These are phyloP conservation scores for Arabidopsis suecica DNA, from an alignment of 345 rosid species.

Conservation along the genomic window DNA sequence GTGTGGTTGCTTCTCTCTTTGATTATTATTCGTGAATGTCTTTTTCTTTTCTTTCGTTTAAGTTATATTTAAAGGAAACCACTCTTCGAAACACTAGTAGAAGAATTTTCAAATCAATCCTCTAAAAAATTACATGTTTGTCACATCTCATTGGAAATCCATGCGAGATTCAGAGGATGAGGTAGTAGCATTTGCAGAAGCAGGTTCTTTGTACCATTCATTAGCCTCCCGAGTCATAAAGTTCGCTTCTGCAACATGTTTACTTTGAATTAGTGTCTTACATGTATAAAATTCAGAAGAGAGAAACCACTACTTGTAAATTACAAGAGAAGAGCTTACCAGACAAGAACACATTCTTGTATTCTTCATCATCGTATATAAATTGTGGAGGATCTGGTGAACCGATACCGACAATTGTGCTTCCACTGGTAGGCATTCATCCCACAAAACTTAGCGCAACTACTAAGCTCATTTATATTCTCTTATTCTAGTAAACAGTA, in stretches of 20 bases:
- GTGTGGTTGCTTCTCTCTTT: constrained; percentile 48
- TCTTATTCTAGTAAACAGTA: constrained; percentile 14
- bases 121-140: not conserved
- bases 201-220: constrained; percentile 82
- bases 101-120: constrained; percentile 2
- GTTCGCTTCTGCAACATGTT: constrained; percentile 70
- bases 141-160: constrained; percentile 36
- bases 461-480: constrained; percentile 5
- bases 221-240: constrained; percentile 75
- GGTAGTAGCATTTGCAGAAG: constrained; percentile 50
- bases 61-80: constrained; percentile 2
- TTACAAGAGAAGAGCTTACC: constrained; percentile 53
- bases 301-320: not conserved
- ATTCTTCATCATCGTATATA: constrained; percentile 78
- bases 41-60: not conserved
- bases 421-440: constrained; percentile 65
- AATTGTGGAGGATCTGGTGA: constrained; percentile 95
- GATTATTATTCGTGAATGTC: constrained; percentile 17
- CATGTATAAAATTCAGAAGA: constrained; percentile 7
- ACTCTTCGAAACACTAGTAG: not conserved
- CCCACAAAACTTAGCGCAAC: not conserved
- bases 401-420: constrained; percentile 93
- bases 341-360: constrained; percentile 79
- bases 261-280: constrained; percentile 4
- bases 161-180: constrained; percentile 45